Base-by-base conservation (phyloP, 345 rosid genomes). In the Carallia pectinifolia region DNA sequence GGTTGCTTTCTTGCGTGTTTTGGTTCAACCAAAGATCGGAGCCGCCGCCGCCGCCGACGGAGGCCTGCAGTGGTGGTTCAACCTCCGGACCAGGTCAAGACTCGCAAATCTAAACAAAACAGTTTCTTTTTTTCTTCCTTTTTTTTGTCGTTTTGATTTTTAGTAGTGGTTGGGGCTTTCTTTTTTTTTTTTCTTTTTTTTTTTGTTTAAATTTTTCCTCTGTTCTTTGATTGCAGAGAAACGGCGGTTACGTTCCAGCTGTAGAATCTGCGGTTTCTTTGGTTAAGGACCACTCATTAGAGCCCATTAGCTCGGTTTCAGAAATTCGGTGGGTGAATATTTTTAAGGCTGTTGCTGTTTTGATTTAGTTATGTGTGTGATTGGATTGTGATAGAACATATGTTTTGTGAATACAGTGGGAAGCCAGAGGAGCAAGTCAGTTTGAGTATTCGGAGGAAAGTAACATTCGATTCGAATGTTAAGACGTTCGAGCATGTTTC, bases 1-100 rank as follows among this genome's bases (percentile, higher is more conserved):
- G 89, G 90, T 71, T 95, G 98, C 85, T 92, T 92, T 76, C 80
- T 77, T 65, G 87, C 80, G 54, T 95, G 99, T 74, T 95, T 92
- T 74, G 96, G 99, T 80, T 81, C 96, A 8, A 78, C 92, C 81
- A 87, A 84, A 71, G 83, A 85, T 83, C 85, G 81, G 74, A 85
- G 69, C 68, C 80, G 79, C 61, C 87, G 34, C 61, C 87, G 34
- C 34, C 34, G 85, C 5, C 80, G 68, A 68, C 82, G 69, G 55
- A 77, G 74, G 53, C 81, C 53, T 83, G 83, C 23, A 23, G 23
- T 23, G 34, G 34, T 33, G 66, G 83, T 85, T 76, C 93, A 83
- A 61, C 77, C 82, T 53, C 72, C 72, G 27, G 68, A 58, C 47
- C 85, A 80, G 33, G 96, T 94, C 75, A 70, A 68, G 37, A 55